These are phyloP conservation scores for Acanthochlamys bracteata DNA, from an alignment of 106 monocot species.

Conservation along the genomic window DNA sequence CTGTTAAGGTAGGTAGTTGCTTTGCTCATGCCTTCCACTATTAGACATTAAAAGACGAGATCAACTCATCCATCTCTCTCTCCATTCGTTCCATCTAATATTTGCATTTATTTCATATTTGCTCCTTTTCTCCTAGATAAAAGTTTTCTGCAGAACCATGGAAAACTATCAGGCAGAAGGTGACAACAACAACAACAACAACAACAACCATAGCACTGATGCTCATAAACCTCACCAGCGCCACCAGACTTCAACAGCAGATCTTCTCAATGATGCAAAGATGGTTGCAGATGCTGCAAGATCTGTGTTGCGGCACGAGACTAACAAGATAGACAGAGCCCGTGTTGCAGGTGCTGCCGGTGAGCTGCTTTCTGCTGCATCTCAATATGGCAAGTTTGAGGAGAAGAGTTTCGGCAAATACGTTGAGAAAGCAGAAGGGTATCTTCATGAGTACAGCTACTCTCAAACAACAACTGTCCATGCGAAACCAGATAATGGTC, in stretches of 20 bases:
- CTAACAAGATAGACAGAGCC: constrained; percentile 38
- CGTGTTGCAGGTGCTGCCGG: constrained; percentile 39
- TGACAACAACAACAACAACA: too few relatives aligned
- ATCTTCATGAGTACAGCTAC: constrained; percentile 22
- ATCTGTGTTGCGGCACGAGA: constrained; percentile 14
- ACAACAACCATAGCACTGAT: too few relatives aligned
- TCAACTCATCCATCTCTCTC: too few relatives aligned
- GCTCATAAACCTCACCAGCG: too few relatives aligned
- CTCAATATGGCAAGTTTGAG: constrained; percentile 38
- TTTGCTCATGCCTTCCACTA: too few relatives aligned
- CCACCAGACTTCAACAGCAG: constrained; percentile 6
- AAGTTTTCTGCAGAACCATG: too few relatives aligned
- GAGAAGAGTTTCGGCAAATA: constrained; percentile 38
- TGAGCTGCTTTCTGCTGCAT: constrained; percentile 39
- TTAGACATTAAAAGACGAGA: too few relatives aligned
- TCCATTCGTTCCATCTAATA: too few relatives aligned
- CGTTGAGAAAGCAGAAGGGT: constrained; percentile 46
- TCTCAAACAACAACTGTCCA: not conserved
- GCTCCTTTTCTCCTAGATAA: too few relatives aligned
- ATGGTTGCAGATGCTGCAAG: constrained; percentile 25
- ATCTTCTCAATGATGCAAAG: constrained; percentile 36
- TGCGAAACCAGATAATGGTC: not conserved
- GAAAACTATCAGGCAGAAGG: too few relatives aligned
- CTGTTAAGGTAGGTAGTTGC: too few relatives aligned
- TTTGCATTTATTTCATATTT: too few relatives aligned